phyloP scores from a whole-genome alignment of 306 rosid species.

The Rosa persica region DNA sequence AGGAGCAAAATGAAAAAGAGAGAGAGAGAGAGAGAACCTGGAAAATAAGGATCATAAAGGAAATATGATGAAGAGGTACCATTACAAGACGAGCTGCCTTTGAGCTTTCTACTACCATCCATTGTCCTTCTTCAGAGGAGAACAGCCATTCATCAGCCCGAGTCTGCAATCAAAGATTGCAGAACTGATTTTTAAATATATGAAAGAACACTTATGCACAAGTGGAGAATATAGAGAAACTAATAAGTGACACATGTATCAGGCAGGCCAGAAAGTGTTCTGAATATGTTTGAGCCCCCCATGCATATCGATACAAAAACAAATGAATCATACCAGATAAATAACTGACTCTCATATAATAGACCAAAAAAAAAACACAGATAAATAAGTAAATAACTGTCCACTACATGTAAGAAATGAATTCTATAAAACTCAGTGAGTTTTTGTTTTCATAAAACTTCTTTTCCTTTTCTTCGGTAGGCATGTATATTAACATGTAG shows the following conservation, averaged over 20 bases:
- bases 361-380: background rate
- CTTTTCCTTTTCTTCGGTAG: background rate
- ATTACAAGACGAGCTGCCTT: conserved; percentile 88
- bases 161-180: conserved; percentile 52
- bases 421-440: background rate
- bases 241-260: background rate
- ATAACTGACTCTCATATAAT: background rate
- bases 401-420: background rate
- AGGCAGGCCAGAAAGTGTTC: background rate
- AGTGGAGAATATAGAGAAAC: background rate
- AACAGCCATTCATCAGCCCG: conserved; percentile 91
- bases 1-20: conserved; percentile 11
- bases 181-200: conserved; percentile 15
- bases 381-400: background rate
- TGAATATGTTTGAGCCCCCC: background rate
- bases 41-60: conserved; percentile 6
- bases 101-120: conserved; percentile 92
- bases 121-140: conserved; percentile 94
- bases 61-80: conserved; percentile 40
- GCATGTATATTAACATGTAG: background rate
- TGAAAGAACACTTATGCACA: conserved; percentile 15
- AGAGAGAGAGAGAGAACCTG: conserved; percentile 9
- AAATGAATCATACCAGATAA: background rate
- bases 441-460: background rate
- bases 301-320: background rate